Evolutionary conservation across 495 filamentous ascomycete genomes (phyloP), one percentile per base, ranked within the genome.

Genomic region (Polyplosphaeria fusca): DNA sequence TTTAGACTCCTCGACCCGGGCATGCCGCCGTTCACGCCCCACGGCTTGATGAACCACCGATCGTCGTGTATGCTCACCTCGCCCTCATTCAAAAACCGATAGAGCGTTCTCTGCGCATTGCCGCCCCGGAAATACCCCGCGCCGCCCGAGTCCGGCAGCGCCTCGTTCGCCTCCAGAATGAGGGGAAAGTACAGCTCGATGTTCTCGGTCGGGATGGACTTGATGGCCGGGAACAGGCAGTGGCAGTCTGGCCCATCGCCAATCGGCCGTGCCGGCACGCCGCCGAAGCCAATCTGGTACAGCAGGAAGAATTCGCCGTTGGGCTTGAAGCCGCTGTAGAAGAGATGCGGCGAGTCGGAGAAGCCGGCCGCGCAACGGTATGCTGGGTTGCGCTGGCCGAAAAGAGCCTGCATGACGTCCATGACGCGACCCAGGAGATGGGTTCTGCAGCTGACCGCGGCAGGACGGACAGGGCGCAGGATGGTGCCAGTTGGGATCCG

Each of bases 231-330:
- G 68, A 78, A 79, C 14, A 79, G 67, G 47, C 75, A 78, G 53
- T 79, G 76, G 30, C 76, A 78, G 58, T 79, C 77, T 1, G 73
- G 73, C 2, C 76, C 76, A 42, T 79, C 76, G 14, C 77, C 75
- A 12, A 73, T 75, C 1, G 73, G 70, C 3, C 76, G 67, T 0
- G 76, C 77, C 5, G 77, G 77, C 1, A 79, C 72, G 25, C 76
- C 77, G 4, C 77, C 77, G 27, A 79, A 78, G 0, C 76, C 76
- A 22, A 79, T 78, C 60, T 77, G 76, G 47, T 78, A 79, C 0
- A 79, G 68, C 60, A 78, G 73, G 52, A 73, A 79, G 73, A 71
- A 79, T 51, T 77, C 74, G 20, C 77, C 76, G 37, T 72, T 64
- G 2, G 75, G 71, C 45, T 76, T 76, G 63, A 74, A 78, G 1